Conservation (phyloP, 208 protist genomes). For the Trypanosoma theileri region DNA sequence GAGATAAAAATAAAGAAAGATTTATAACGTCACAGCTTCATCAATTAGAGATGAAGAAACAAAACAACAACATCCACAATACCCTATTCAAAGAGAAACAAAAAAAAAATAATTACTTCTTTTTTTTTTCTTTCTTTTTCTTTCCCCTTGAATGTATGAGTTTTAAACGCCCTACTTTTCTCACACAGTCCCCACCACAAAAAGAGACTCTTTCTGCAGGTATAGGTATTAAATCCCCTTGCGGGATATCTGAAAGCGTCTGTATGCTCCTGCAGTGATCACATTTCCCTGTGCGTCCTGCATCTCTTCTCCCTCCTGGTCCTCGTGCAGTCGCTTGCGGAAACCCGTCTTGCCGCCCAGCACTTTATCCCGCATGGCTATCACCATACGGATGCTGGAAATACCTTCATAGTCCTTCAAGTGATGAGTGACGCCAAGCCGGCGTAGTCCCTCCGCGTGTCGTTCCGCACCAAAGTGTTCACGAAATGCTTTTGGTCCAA, state of each 20-base stretch:
- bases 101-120: background rate
- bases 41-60: background rate
- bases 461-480: conserved; percentile 86
- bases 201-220: background rate
- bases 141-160: background rate
- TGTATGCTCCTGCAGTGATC: conserved; percentile 66
- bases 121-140: background rate
- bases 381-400: conserved; percentile 66
- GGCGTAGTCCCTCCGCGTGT: conserved; percentile 78
- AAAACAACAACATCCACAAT: background rate
- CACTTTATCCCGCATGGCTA: conserved; percentile 72
- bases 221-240: conserved; percentile 9
- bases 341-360: conserved; percentile 29
- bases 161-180: too few species aligned
- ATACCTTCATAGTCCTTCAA: conserved; percentile 80
- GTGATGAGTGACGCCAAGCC: conserved; percentile 66
- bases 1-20: too few species aligned
- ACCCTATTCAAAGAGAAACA: background rate
- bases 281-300: conserved; percentile 82
- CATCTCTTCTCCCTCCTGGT: conserved; percentile 80
- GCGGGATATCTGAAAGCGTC: conserved; percentile 47
- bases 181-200: background rate
- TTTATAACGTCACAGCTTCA: too few species aligned
- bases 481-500: conserved; percentile 81
- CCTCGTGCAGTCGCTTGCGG: conserved; percentile 65